Conservation (phyloP, 257 asterid species). For the Nicotiana benthamiana region DNA sequence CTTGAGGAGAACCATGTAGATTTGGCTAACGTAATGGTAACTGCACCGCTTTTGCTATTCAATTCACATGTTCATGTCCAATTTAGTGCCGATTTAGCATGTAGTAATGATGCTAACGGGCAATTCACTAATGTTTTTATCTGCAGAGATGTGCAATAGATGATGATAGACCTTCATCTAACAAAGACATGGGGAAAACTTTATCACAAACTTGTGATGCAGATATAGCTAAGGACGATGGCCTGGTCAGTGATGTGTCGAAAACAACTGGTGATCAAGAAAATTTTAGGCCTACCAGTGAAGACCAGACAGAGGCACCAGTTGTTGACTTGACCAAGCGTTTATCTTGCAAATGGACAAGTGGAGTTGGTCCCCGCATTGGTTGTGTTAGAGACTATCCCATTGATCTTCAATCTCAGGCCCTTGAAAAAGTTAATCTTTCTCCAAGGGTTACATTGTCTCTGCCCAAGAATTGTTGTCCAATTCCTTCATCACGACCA, state of each 20-base stretch:
- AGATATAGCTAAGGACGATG: not conserved
- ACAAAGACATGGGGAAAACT: slow-evolving; percentile 6
- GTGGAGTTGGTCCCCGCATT: slow-evolving; percentile 59
- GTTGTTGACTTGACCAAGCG: slow-evolving; percentile 33
- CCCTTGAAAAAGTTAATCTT: slow-evolving; percentile 48
- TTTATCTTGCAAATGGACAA: slow-evolving; percentile 53
- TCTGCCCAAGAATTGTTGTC: slow-evolving; percentile 16
- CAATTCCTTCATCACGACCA: slow-evolving; percentile 61
- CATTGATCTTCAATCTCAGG: slow-evolving; percentile 47
- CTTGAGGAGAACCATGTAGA: slow-evolving; percentile 56
- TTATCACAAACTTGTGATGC: not conserved
- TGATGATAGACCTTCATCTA: slow-evolving; percentile 27
- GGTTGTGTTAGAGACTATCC: slow-evolving; percentile 79
- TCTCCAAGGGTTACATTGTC: slow-evolving; percentile 32
- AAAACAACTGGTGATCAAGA: not conserved
- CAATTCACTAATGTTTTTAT: not conserved
- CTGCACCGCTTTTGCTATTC: not conserved
- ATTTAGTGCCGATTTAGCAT: not conserved
- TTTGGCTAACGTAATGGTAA: slow-evolving; percentile 55
- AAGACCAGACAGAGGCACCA: slow-evolving; percentile 19
- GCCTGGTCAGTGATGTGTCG: not conserved
- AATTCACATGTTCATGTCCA: not conserved
- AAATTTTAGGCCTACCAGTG: not conserved
- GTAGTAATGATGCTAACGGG: not conserved
- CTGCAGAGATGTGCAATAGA: slow-evolving; percentile 42